Evolutionary conservation across 257 asterid genomes (phyloP).

Genomic region (Petunia axillaris): DNA sequence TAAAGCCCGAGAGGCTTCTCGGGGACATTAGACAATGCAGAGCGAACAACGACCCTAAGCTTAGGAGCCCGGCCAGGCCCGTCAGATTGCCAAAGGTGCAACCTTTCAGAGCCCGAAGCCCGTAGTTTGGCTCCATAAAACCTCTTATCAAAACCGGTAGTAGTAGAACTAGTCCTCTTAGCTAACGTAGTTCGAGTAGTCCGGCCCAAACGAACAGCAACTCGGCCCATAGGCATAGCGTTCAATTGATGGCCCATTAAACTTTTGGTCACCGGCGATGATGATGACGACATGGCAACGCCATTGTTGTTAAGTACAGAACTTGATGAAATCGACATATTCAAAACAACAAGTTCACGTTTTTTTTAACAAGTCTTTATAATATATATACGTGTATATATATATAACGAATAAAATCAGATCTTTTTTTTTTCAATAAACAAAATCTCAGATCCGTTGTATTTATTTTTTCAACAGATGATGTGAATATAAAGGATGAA

Average conservation of each 20-base stretch:
- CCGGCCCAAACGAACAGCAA: conserved; percentile 39
- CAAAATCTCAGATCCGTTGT: conserved; percentile 30
- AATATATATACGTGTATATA: background rate
- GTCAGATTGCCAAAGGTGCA: conserved; percentile 60
- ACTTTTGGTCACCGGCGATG: conserved; percentile 36
- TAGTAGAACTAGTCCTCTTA: conserved; percentile 32
- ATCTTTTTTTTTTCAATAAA: background rate
- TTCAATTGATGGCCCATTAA: conserved; percentile 70
- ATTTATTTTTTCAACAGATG: background rate
- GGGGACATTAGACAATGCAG: conserved; percentile 83
- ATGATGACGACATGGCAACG: conserved; percentile 35
- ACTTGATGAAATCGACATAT: conserved; percentile 72
- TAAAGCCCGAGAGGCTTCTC: conserved; percentile 96
- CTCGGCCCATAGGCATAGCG: conserved; percentile 64
- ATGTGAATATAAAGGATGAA: background rate
- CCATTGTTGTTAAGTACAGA: conserved; percentile 34
- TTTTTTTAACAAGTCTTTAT: background rate
- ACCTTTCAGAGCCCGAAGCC: conserved; percentile 52
- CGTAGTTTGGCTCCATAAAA: conserved; percentile 54
- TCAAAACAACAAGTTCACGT: conserved; percentile 2
- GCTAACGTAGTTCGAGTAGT: conserved; percentile 27
- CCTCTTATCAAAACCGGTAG: conserved; percentile 42
- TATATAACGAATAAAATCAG: background rate
- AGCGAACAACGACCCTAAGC: conserved; percentile 60
- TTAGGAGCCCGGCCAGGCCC: conserved; percentile 61